phyloP scores from a whole-genome alignment of 2,329 filamentous ascomycete genomes.

The Exophiala aquamarina region DNA sequence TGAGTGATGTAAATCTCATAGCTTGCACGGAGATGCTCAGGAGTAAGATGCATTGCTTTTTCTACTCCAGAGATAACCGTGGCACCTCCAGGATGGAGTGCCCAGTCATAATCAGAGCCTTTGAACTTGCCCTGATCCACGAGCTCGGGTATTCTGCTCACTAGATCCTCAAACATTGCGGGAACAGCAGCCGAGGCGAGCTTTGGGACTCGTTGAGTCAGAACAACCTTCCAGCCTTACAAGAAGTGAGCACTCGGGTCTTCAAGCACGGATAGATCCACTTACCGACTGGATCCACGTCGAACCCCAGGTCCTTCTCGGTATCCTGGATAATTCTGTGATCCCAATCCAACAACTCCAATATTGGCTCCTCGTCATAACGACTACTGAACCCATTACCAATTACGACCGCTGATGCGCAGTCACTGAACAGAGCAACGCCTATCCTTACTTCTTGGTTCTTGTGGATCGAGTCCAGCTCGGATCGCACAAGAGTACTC shows the following conservation, averaged over 20 bases:
- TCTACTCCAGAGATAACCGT: conserved; percentile 67
- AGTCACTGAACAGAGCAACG: conserved; percentile 68
- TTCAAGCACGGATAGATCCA: conserved; percentile 1
- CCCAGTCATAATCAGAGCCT: conserved; percentile 68
- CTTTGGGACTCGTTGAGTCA: conserved; percentile 61
- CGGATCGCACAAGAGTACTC: conserved; percentile 59
- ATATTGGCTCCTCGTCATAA: conserved; percentile 41
- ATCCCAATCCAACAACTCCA: conserved; percentile 66
- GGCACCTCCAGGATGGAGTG: conserved; percentile 68
- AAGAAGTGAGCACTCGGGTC: neutral
- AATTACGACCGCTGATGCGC: conserved; percentile 64
- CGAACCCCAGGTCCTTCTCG: conserved; percentile 63
- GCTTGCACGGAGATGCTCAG: conserved; percentile 68
- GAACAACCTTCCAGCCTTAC: conserved; percentile 65
- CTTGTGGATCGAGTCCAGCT: conserved; percentile 63
- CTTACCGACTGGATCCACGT: conserved; percentile 61
- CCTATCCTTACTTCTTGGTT: conserved; percentile 64
- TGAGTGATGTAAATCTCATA: conserved; percentile 68
- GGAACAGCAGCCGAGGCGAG: conserved; percentile 53
- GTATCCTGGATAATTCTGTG: conserved; percentile 63
- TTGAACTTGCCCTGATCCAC: conserved; percentile 37
- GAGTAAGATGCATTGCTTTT: conserved; percentile 52
- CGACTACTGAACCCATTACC: conserved; percentile 57
- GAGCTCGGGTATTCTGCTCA: conserved; percentile 46
- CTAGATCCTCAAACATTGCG: conserved; percentile 56